A percentile compares a stretch with the other conserved stretches of the same genome.
phyloP scores from a whole-genome alignment of 164 flowering plant species.

The Vitis rupestris region DNA sequence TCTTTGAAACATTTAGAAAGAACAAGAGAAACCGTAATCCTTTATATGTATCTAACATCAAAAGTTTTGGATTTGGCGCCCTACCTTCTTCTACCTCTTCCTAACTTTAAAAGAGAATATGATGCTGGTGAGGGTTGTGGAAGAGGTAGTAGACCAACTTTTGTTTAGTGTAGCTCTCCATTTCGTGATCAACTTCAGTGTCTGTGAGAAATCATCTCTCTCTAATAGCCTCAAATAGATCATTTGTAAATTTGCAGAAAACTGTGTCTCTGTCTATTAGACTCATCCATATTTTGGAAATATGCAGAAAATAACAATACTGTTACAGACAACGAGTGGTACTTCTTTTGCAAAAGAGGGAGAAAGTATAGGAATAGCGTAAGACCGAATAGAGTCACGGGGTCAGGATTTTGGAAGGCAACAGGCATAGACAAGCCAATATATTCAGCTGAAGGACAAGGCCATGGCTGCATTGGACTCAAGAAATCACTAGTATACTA shows the following conservation, averaged over 20 bases:
- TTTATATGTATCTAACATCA: no score
- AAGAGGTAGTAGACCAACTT: no score
- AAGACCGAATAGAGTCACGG: slow-evolving; percentile 91
- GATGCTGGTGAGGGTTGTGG: no score
- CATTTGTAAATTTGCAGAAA: no score
- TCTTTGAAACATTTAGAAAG: no score
- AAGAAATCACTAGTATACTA: slow-evolving; percentile 92
- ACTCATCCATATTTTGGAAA: neutral
- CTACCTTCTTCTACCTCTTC: no score
- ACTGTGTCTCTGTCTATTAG: no score
- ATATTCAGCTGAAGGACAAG: slow-evolving; percentile 33
- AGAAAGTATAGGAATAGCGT: slow-evolving; percentile 88
- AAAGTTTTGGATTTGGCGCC: no score
- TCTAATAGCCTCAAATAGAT: neutral
- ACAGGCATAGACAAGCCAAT: slow-evolving; percentile 88
- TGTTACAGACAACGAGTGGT: slow-evolving; percentile 67
- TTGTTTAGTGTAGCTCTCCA: neutral
- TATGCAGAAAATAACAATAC: slow-evolving; percentile 32
- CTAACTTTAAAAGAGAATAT: no score
- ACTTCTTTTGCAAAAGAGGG: slow-evolving; percentile 88
- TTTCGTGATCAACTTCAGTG: neutral
- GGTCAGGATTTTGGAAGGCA: slow-evolving; percentile 97
- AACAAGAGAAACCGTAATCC: no score
- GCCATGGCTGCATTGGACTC: slow-evolving; percentile 62
- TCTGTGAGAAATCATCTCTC: neutral